A percentile compares a stretch with the other conserved stretches of the same genome.
Evolutionary conservation across 768 basidiomycete species (phyloP).

Genomic region (Termitomyces sp.): DNA sequence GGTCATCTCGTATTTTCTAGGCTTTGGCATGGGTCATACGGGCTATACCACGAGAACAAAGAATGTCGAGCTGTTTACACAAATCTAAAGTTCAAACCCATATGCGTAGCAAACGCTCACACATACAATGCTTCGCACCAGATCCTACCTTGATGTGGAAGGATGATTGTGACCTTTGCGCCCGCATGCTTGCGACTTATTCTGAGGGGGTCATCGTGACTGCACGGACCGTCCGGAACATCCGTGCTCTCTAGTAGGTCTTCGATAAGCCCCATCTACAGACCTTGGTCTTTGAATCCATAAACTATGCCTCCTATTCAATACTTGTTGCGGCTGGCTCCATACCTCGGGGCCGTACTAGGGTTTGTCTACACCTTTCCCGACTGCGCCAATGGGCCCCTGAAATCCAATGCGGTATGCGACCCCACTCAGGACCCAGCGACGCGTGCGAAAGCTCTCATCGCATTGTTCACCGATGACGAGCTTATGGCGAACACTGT

Average conservation of each 20-base stretch:
- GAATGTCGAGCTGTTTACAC: neutral
- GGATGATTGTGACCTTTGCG: neutral
- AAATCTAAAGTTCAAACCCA: neutral
- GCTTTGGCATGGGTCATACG: neutral
- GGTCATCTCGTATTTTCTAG: neutral
- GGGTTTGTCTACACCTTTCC: conserved; percentile 36
- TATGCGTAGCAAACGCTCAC: neutral
- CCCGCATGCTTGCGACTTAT: neutral
- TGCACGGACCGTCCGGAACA: neutral
- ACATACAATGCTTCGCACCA: neutral
- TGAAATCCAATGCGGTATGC: conserved; percentile 43
- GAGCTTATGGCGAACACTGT: conserved; percentile 50
- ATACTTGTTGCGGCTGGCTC: conserved; percentile 6
- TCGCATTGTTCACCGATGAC: conserved; percentile 42
- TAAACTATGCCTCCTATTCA: neutral
- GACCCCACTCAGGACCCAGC: conserved; percentile 37
- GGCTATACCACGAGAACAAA: neutral
- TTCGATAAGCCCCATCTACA: neutral
- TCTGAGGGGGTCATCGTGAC: neutral
- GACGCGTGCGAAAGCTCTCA: conserved; percentile 45
- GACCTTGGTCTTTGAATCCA: too few relatives aligned
- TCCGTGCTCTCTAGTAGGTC: neutral
- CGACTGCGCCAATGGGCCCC: conserved; percentile 41
- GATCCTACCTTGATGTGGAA: neutral
- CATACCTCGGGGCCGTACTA: neutral